A percentile compares a stretch with the other conserved stretches of the same genome.
Conservation (phyloP, 768 basidiomycete genomes). For the Boletus vinaceobasis region DNA sequence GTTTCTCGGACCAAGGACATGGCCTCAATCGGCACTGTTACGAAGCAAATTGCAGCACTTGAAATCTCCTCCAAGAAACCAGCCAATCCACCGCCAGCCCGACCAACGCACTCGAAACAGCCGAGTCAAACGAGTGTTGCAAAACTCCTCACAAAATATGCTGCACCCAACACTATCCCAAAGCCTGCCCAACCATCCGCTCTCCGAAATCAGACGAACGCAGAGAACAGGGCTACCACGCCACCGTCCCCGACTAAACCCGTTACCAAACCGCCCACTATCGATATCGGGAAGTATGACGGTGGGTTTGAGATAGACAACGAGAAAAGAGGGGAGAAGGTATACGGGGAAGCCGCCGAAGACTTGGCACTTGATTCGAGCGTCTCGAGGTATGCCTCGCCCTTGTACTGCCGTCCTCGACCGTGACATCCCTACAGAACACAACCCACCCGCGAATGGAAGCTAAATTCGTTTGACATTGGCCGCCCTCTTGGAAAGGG, state of each 20-base stretch:
- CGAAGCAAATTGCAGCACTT: conserved; percentile 65
- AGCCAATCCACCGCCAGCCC: conserved; percentile 29
- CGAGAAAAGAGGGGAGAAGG: conserved; percentile 69
- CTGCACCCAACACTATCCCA: conserved; percentile 51
- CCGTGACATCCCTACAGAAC: conserved; percentile 38
- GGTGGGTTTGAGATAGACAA: conserved; percentile 94
- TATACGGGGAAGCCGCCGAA: conserved; percentile 75
- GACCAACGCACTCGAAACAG: conserved; percentile 46
- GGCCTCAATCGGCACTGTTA: conserved; percentile 50
- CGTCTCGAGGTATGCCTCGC: conserved; percentile 51
- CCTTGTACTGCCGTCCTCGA: background rate
- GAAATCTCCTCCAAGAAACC: conserved; percentile 58
- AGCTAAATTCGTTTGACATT: conserved; percentile 84
- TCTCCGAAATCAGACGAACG: conserved; percentile 38
- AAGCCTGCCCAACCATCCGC: conserved; percentile 38
- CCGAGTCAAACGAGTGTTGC: conserved; percentile 59
- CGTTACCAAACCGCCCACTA: conserved; percentile 18
- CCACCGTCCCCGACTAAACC: conserved; percentile 23
- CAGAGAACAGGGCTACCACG: conserved; percentile 25
- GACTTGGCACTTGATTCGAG: conserved; percentile 86
- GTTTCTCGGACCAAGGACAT: conserved; percentile 26
- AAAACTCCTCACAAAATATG: conserved; percentile 73
- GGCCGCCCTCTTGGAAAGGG: conserved; percentile 97
- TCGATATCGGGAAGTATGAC: conserved; percentile 91
- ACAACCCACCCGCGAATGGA: conserved; percentile 81